These are phyloP conservation scores for Apiotrichum montevideense DNA, from an alignment of 1,284 basidiomycete genomes.

Conservation along the genomic window DNA sequence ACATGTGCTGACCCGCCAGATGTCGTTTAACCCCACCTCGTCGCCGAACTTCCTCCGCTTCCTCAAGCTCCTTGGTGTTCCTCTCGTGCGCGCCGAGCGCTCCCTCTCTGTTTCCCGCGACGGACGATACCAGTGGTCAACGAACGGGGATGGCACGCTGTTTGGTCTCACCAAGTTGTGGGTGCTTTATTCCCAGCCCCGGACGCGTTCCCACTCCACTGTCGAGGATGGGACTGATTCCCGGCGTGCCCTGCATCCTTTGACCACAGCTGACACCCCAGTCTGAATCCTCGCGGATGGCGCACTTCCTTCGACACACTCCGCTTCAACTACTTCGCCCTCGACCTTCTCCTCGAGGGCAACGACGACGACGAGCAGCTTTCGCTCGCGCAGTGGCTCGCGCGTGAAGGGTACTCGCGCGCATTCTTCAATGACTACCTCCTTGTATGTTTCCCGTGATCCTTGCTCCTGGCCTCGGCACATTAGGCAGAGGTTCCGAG, in stretches of 20 bases:
- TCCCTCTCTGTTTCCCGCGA: conserved; percentile 71
- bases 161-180: conserved; percentile 50
- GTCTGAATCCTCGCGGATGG: conserved; percentile 64
- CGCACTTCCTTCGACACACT: conserved; percentile 69
- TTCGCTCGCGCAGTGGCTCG: conserved; percentile 65
- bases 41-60: conserved; percentile 78
- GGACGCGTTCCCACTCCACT: no score
- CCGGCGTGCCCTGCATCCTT: no score
- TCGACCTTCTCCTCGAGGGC: conserved; percentile 32
- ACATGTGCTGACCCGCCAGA: conserved; percentile 46
- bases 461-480: no score
- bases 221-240: no score
- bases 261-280: conserved; percentile 5
- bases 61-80: conserved; percentile 55
- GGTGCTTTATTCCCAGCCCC: conserved; percentile 3
- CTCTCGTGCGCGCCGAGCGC: conserved; percentile 61
- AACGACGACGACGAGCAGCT: conserved; percentile 42
- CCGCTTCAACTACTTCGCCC: conserved; percentile 67
- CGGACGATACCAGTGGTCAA: conserved; percentile 2
- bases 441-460: conserved; percentile 53
- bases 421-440: conserved; percentile 72
- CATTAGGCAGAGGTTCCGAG: no score
- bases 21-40: conserved; percentile 69
- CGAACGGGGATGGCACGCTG: background rate
- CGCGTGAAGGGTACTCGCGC: conserved; percentile 61